Percentiles rank a stretch among this genome's conserved stretches.
These are phyloP conservation scores for Pharnaceum exiguum DNA, from an alignment of 148 eudicot species.

Conservation along the genomic window DNA sequence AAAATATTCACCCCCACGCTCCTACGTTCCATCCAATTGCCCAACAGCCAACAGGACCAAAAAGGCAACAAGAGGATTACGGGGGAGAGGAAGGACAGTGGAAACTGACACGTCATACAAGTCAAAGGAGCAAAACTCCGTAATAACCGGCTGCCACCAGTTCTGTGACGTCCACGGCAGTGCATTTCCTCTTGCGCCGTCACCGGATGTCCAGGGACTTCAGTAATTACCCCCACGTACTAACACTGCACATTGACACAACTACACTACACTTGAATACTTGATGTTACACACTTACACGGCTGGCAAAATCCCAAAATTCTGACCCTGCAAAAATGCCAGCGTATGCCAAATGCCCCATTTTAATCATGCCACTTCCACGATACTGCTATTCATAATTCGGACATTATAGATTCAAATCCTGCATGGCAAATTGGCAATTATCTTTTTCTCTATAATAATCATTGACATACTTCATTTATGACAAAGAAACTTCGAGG, in stretches of 20 bases:
- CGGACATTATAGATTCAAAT: slow-evolving; percentile 26
- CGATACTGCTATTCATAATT: slow-evolving; percentile 8
- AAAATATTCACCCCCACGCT: no score
- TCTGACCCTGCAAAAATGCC: slow-evolving; percentile 6
- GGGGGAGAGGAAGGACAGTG: slow-evolving; percentile 1
- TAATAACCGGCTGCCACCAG: slow-evolving; percentile 41
- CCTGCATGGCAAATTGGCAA: not conserved
- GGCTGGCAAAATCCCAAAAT: slow-evolving; percentile 18
- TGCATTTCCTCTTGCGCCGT: slow-evolving; percentile 20
- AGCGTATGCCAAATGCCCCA: slow-evolving; percentile 14
- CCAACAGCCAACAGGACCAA: not conserved
- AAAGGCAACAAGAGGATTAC: not conserved
- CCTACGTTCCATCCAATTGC: no score
- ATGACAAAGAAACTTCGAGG: slow-evolving; percentile 12
- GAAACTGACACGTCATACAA: slow-evolving; percentile 23
- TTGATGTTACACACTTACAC: not conserved
- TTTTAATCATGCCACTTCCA: slow-evolving; percentile 23
- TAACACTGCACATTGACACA: not conserved
- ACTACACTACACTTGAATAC: not conserved
- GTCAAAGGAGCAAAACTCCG: slow-evolving; percentile 37
- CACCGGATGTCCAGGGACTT: slow-evolving; percentile 21
- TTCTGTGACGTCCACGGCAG: slow-evolving; percentile 43
- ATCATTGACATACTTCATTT: not conserved
- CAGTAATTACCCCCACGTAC: not conserved
- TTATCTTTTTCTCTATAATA: not conserved